Conservation (phyloP, 2,329 filamentous ascomycete species). For the Anthostomella pinea region DNA sequence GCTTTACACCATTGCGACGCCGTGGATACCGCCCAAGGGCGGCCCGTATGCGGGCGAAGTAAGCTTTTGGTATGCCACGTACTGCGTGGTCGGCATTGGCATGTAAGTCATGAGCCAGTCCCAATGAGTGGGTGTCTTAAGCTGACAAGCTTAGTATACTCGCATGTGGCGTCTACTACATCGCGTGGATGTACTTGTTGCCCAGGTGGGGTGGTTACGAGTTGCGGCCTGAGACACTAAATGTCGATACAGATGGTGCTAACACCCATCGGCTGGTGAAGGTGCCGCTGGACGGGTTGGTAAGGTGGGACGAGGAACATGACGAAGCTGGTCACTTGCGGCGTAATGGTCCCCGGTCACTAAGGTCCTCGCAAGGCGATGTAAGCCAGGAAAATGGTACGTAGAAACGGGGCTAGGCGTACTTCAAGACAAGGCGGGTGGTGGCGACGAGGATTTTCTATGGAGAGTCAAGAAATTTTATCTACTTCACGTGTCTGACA, state of each 20-base stretch:
- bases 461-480: too few species aligned
- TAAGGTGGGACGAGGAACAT: constrained; percentile 57
- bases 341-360: too few species aligned
- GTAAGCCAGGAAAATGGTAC: too few species aligned
- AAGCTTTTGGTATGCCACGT: constrained; percentile 72
- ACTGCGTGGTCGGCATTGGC: constrained; percentile 61
- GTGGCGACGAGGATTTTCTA: too few species aligned
- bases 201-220: constrained; percentile 52
- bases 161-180: constrained; percentile 56
- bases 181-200: constrained; percentile 54
- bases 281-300: constrained; percentile 49
- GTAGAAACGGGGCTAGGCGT: too few species aligned
- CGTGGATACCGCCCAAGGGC: constrained; percentile 65
- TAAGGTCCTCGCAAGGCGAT: too few species aligned
- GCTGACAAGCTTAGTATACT: constrained; percentile 38
- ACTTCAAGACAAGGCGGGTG: too few species aligned
- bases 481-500: too few species aligned
- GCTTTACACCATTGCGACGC: constrained; percentile 63
- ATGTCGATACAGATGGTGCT: constrained; percentile 45
- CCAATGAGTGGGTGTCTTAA: neutral
- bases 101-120: constrained; percentile 48
- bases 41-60: constrained; percentile 62
- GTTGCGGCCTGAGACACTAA: constrained; percentile 53
- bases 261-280: constrained; percentile 49
- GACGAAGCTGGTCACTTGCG: constrained; percentile 44